Conservation (phyloP, 2,329 filamentous ascomycete species). For the Phialocephala subalpina region DNA sequence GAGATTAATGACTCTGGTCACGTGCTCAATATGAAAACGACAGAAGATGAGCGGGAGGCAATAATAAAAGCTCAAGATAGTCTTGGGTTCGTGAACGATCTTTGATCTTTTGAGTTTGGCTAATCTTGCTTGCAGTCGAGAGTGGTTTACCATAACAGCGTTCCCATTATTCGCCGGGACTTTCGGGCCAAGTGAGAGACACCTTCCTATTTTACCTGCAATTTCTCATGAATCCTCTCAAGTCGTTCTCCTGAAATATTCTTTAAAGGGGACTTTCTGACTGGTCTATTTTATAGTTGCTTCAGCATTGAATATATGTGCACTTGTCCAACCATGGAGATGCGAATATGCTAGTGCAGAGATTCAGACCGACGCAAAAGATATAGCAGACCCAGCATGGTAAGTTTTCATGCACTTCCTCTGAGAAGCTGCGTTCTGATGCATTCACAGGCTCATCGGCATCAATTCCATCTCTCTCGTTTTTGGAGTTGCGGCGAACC, state of each 20-base stretch:
- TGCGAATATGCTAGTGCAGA: not conserved
- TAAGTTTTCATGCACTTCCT: conserved; percentile 8
- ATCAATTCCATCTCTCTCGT: conserved; percentile 17
- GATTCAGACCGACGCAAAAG: not conserved
- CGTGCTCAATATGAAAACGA: not conserved
- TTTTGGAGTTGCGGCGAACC: conserved; percentile 18
- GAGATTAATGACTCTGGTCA: not conserved
- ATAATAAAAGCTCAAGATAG: not conserved
- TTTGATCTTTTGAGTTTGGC: not conserved
- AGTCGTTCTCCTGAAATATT: too few species aligned
- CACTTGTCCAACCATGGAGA: conserved; percentile 22
- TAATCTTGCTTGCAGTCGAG: conserved; percentile 3
- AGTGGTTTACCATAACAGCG: conserved; percentile 26
- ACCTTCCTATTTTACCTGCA: too few species aligned
- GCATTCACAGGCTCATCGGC: conserved; percentile 15
- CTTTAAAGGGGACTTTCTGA: too few species aligned
- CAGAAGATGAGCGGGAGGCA: not conserved
- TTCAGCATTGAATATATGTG: conserved; percentile 23
- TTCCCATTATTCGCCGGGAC: conserved; percentile 27
- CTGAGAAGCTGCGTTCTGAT: not conserved
- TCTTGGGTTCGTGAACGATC: not conserved
- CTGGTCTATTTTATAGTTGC: too few species aligned
- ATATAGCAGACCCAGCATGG: conserved; percentile 25
- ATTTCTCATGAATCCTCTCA: too few species aligned
- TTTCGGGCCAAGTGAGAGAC: conserved; percentile 27